Percentiles rank a stretch among this genome's conserved stretches.
Conservation (phyloP, 768 basidiomycete genomes). For the Agaricus blazei region DNA sequence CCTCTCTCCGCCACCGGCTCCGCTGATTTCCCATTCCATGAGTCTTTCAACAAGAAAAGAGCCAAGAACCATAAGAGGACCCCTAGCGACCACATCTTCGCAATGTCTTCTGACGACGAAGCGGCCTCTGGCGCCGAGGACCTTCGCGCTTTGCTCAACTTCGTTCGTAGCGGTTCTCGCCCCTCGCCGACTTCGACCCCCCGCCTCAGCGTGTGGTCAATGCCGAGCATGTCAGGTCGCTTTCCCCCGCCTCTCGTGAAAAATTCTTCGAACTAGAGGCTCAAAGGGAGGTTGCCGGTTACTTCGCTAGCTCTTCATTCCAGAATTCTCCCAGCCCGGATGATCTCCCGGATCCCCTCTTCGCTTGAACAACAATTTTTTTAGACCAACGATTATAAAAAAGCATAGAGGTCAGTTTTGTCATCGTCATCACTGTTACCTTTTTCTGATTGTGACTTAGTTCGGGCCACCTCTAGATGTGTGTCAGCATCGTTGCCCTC, state of each 20-base stretch:
- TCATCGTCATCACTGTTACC: background rate
- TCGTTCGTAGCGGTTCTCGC: constrained; percentile 15
- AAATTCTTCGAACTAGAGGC: constrained; percentile 27
- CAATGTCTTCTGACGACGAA: constrained; percentile 72
- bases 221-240: constrained; percentile 8
- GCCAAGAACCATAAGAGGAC: constrained; percentile 48
- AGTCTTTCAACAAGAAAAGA: constrained; percentile 22
- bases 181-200: constrained; percentile 14
- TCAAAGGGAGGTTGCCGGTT: constrained; percentile 34
- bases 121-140: constrained; percentile 32
- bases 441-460: background rate
- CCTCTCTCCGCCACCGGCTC: constrained; percentile 32
- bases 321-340: constrained; percentile 86
- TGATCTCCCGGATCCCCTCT: constrained; percentile 66
- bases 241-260: constrained; percentile 21
- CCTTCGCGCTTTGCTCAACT: constrained; percentile 23
- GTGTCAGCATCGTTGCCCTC: constrained; percentile 10
- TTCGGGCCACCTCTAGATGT: constrained; percentile 2
- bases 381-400: constrained; percentile 19
- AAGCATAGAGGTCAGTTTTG: constrained; percentile 22
- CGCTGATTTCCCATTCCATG: constrained; percentile 35
- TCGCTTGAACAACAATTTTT: constrained; percentile 30
- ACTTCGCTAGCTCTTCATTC: constrained; percentile 78
- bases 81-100: constrained; percentile 72
- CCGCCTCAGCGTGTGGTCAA: constrained; percentile 11